Percentiles rank a stretch among this genome's conserved stretches.
Conservation (phyloP, 1,284 basidiomycete genomes). For the Cryptococcus floricola region DNA sequence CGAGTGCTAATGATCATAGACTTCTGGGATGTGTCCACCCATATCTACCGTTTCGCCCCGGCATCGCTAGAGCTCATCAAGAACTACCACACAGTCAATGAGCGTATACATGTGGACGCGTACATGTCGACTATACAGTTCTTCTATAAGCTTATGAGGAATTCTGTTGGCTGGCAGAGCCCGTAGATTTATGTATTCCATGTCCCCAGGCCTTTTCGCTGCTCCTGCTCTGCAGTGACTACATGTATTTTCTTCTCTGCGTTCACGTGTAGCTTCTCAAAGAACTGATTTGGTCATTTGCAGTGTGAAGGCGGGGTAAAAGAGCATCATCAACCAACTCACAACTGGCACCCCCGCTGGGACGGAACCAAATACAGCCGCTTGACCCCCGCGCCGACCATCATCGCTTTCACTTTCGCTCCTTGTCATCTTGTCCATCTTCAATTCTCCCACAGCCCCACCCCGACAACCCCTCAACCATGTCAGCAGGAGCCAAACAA, state of each 20-base stretch:
- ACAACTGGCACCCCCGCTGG: no score
- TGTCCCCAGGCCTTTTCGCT: no score
- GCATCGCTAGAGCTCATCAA: constrained; percentile 10
- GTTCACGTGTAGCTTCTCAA: no score
- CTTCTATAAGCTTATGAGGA: constrained; percentile 20
- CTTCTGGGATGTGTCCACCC: constrained; percentile 18
- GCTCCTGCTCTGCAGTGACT: no score
- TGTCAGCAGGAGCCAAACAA: constrained; percentile 37
- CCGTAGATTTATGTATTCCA: not conserved
- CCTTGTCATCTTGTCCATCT: not conserved
- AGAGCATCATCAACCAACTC: no score
- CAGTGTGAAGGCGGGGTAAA: not conserved
- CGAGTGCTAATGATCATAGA: not conserved
- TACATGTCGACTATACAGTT: constrained; percentile 19
- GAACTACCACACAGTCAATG: constrained; percentile 26
- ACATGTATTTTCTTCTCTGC: no score
- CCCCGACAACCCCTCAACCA: not conserved
- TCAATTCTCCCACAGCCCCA: not conserved
- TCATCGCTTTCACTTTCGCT: not conserved
- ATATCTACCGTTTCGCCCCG: constrained; percentile 31
- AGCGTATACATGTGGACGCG: constrained; percentile 22
- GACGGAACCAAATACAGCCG: no score
- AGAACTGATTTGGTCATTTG: not conserved
- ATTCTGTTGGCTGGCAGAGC: constrained; percentile 15
- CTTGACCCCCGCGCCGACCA: not conserved